Conservation (phyloP, 495 filamentous ascomycete species). For the Penicillium waksmanii region DNA sequence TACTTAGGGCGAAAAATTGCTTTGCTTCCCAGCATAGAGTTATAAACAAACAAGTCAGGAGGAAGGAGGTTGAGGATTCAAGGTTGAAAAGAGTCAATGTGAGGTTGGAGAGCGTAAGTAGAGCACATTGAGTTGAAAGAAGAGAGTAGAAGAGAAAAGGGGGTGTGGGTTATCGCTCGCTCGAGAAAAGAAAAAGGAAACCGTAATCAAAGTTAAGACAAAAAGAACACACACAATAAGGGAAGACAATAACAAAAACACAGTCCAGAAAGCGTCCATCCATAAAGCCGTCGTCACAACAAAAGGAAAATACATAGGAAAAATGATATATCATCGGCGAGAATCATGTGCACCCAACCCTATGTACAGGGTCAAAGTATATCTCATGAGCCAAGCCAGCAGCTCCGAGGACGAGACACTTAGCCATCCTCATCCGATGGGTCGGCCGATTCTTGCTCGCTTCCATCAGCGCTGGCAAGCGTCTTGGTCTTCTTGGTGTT, state of each 20-base stretch:
- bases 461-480: constrained; percentile 50
- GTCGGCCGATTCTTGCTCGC: constrained; percentile 53
- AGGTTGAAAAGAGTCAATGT: constrained; percentile 43
- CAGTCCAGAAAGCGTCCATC: constrained; percentile 38
- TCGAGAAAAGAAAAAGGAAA: constrained; percentile 20
- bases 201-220: background rate
- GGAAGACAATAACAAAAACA: constrained; percentile 10
- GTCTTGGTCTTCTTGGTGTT: constrained; percentile 55
- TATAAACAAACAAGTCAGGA: constrained; percentile 9
- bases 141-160: constrained; percentile 21
- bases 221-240: background rate
- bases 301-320: constrained; percentile 29
- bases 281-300: constrained; percentile 39
- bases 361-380: background rate
- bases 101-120: background rate
- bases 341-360: constrained; percentile 9
- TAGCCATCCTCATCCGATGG: constrained; percentile 55
- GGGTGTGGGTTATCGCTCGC: constrained; percentile 41
- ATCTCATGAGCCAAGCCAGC: background rate
- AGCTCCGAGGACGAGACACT: constrained; percentile 14
- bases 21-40: constrained; percentile 1
- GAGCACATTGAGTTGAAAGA: background rate
- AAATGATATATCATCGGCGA: constrained; percentile 2
- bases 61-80: background rate
- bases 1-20: constrained; percentile 7